These are phyloP conservation scores for Asterella californica DNA, from an alignment of 225 moss, liverwort and hornwort species.

Conservation along the genomic window DNA sequence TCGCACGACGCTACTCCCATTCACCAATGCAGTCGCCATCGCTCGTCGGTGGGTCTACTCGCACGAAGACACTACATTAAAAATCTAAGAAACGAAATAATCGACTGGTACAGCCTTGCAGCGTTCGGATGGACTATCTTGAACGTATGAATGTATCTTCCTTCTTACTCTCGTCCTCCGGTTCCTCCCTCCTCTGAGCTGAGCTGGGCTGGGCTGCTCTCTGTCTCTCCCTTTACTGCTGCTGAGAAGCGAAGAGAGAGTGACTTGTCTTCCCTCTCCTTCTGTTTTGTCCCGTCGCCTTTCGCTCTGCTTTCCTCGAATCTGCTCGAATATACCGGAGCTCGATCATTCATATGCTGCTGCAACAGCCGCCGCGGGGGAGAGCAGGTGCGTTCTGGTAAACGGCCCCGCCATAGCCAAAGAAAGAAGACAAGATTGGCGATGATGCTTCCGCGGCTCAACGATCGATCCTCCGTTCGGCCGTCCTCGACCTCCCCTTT, in stretches of 20 bases:
- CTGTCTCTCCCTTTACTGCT: background rate
- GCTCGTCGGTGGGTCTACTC: background rate
- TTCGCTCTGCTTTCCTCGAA: background rate
- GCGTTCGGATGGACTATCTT: background rate
- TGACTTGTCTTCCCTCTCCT: background rate
- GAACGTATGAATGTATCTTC: background rate
- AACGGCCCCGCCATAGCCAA: background rate
- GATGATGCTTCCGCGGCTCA: background rate
- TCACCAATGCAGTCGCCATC: slow-evolving; percentile 15
- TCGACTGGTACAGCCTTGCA: background rate
- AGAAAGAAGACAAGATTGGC: slow-evolving; percentile 7
- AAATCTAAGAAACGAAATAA: background rate
- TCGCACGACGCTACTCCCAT: background rate
- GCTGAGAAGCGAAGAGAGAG: background rate
- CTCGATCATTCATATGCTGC: background rate
- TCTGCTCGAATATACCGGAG: slow-evolving; percentile 12
- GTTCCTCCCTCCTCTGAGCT: background rate
- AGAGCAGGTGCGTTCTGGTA: background rate
- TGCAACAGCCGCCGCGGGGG: background rate
- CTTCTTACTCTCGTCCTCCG: background rate
- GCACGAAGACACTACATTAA: background rate
- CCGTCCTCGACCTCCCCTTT: background rate
- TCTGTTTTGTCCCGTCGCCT: background rate
- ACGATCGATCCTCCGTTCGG: background rate
- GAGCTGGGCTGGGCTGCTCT: too few species aligned